These are phyloP conservation scores for Emmonsiellopsis sp. DNA, from an alignment of 2,329 filamentous ascomycete species.

Conservation along the genomic window DNA sequence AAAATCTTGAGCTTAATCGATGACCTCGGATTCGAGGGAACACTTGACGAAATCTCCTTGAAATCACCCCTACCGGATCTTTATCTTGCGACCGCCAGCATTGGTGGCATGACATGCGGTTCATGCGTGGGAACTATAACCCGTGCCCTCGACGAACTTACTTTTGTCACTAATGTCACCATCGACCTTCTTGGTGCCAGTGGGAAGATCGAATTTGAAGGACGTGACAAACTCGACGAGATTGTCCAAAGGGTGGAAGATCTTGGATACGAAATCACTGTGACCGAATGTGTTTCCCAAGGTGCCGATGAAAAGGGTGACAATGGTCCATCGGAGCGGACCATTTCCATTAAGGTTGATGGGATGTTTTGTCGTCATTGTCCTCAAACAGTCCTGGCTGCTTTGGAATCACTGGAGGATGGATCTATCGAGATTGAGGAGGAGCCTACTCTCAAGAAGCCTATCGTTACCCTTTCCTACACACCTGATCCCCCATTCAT, in stretches of 20 bases:
- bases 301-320: conserved; percentile 29
- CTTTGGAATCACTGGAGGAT: conserved; percentile 40
- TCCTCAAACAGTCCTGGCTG: conserved; percentile 39
- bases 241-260: conserved; percentile 45
- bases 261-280: conserved; percentile 56
- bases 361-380: conserved; percentile 71
- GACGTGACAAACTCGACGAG: conserved; percentile 35
- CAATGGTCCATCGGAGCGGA: conserved; percentile 35
- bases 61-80: conserved; percentile 6
- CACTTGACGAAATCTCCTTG: conserved; percentile 27
- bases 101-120: conserved; percentile 51
- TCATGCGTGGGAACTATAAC: conserved; percentile 45
- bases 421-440: conserved; percentile 30
- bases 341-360: conserved; percentile 56
- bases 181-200: conserved; percentile 46
- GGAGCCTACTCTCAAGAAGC: conserved; percentile 49
- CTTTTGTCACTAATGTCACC: conserved; percentile 39
- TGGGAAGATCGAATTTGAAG: conserved; percentile 40
- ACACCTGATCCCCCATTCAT: conserved; percentile 57
- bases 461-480: conserved; percentile 64
- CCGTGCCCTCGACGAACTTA: conserved; percentile 35
- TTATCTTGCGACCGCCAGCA: conserved; percentile 39
- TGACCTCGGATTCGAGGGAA: conserved; percentile 41
- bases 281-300: conserved; percentile 39
- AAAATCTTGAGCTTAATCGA: conserved; percentile 42